Evolutionary conservation across 148 eudicot species (phyloP), one percentile per base, ranked within the genome.

Genomic region (Gaultheria prostrata): DNA sequence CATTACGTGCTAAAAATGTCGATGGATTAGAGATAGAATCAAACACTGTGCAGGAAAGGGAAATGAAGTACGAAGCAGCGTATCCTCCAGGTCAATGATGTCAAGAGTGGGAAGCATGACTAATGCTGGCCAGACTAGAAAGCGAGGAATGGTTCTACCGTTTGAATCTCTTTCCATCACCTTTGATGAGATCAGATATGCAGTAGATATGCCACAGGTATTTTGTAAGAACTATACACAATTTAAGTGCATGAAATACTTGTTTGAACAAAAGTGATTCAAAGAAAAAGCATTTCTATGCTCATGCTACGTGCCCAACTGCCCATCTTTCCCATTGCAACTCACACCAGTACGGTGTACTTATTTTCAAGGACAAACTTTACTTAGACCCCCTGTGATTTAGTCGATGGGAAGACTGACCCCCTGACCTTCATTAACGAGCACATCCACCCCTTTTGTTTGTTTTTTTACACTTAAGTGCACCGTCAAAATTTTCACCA

Each of bases 181-280:
- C 9, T 89, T 87, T 61, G 86, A 89, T 17, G 87, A 86, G 14
- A 84, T 89, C 30, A 85, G 76, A 54, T 90, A 89, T 75, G 77
- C 86, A 73, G 88, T 90, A 10, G 90, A 90, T 75, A 90, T 90
- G 90, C 92, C 90, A 80, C 82, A 81, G 87, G 91, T 89, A 87
- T 35, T 4, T 20, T 61, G 8, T 1, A 11, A 79, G 71, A 33
- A 30, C 32, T 10, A 35, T 79, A 7, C 50, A 35, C 28, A 21
- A 21, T 1, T 30, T 21, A 56, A 8, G 17, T 13, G 43, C 17
- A 33, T 32, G 28, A 21, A 59, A 35, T 63, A 8, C 49, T 57
- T 39, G 43, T 39, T 39, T 39, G 43, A 39, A 39, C 43, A 39
- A 39, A 39, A 39, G 4, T 0, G 43, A 39, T 39, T 21, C 6